Evolutionary conservation across 345 rosid genomes (phyloP), one percentile per base, ranked within the genome.

Genomic region (Orychophragmus violaceus): DNA sequence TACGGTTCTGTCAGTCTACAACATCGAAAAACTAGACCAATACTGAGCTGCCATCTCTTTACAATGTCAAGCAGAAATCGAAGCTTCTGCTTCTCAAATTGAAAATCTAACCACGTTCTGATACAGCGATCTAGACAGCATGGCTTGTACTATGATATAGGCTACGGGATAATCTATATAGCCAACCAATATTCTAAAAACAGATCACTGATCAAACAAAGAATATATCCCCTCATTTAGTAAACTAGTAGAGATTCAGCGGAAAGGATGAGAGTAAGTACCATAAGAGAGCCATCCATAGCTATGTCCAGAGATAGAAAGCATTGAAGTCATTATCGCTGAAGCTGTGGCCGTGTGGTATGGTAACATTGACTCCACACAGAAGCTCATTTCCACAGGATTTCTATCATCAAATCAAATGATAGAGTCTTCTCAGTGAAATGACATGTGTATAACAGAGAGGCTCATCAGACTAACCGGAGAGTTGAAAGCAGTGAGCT

Each of bases 241-340:
- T 21, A 8, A 24, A 8, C 9, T 1, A 23, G 9, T 0, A 18
- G 18, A 28, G 5, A 59, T 27, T 27, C 11, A 10, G 61, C 7
- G 3, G 13, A 44, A 5, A 52, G 14, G 68, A 29, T 6, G 49
- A 9, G 59, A 12, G 68, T 13, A 45, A 44, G 29, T 83, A 94
- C 99, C 97, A 72, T 88, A 87, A 3, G 84, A 83, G 60, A 90
- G 83, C 96, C 96, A 88, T 35, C 81, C 87, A 56, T 66, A 82
- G 65, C 63, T 72, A 24, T 82, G 77, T 19, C 76, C 82, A 71
- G 99, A 80, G 77, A 83, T 58, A 44, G 95, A 81, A 19, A 90
- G 96, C 96, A 74, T 85, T 17, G 97, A 94, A 71, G 84, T 94
- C 95, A 88, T 80, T 82, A 94, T 66, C 24, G 99, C 90, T 14